Conservation (phyloP, 2,329 filamentous ascomycete species). For the Alternaria metachromatica region DNA sequence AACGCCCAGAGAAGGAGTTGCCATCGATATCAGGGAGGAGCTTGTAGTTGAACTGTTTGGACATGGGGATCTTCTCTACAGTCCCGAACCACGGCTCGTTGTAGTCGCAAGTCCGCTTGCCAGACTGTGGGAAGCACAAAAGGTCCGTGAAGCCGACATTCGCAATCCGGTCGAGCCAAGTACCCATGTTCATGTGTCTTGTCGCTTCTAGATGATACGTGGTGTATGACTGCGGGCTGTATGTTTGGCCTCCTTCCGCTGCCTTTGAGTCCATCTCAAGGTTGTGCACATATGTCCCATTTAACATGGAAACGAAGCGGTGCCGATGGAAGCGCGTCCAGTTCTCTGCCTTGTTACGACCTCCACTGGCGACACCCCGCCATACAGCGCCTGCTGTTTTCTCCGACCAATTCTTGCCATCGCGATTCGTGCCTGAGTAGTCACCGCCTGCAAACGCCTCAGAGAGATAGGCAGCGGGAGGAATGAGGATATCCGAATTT, state of each 20-base stretch:
- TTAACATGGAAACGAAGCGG: constrained; percentile 76
- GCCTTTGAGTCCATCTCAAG: constrained; percentile 50
- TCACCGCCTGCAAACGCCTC: constrained; percentile 41
- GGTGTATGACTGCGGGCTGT: constrained; percentile 47
- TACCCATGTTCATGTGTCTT: constrained; percentile 39
- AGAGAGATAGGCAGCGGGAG: constrained; percentile 59
- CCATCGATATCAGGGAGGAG: constrained; percentile 80
- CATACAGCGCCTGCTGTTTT: constrained; percentile 55
- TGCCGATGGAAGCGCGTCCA: constrained; percentile 79
- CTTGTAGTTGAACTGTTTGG: constrained; percentile 62
- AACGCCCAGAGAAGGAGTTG: constrained; percentile 55
- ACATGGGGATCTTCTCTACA: constrained; percentile 44
- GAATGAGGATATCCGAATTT: constrained; percentile 62
- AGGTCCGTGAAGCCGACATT: constrained; percentile 55
- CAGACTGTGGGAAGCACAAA: constrained; percentile 50
- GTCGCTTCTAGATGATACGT: constrained; percentile 48
- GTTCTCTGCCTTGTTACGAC: constrained; percentile 59
- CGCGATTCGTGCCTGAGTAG: constrained; percentile 51
- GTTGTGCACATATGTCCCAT: constrained; percentile 63
- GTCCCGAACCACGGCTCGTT: constrained; percentile 51
- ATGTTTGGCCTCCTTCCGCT: constrained; percentile 45
- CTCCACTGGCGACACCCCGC: constrained; percentile 58
- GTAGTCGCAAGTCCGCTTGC: constrained; percentile 55
- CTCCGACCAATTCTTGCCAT: constrained; percentile 51
- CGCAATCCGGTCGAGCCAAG: constrained; percentile 50